Evolutionary conservation across 192 early-diverging fungal genomes (phyloP).

Genomic region (Backusella circina): DNA sequence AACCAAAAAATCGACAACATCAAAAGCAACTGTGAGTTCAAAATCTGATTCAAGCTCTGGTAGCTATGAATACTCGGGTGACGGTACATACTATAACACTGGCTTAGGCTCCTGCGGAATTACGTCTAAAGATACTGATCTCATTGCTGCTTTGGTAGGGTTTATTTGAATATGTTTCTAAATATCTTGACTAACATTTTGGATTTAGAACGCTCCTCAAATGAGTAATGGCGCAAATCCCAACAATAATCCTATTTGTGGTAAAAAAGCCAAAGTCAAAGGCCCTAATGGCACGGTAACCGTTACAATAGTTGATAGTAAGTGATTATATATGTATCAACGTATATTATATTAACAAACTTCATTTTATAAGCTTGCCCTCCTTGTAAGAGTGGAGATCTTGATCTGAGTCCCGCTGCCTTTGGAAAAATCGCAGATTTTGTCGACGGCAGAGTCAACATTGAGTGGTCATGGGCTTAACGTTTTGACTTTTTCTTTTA

Average conservation of each 20-base stretch:
- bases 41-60: background rate
- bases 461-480: slow-evolving; percentile 39
- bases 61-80: slow-evolving; percentile 22
- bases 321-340: background rate
- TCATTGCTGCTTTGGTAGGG: slow-evolving; percentile 46
- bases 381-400: slow-evolving; percentile 33
- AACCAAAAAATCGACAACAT: background rate
- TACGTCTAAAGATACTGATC: slow-evolving; percentile 37
- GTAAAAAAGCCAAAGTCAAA: slow-evolving; percentile 42
- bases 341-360: background rate
- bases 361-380: slow-evolving; percentile 29
- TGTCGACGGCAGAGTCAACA: slow-evolving; percentile 21
- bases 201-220: slow-evolving; percentile 41
- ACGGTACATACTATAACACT: slow-evolving; percentile 48
- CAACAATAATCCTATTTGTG: slow-evolving; percentile 41
- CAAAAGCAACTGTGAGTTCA: background rate
- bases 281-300: slow-evolving; percentile 43
- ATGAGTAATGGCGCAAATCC: slow-evolving; percentile 48
- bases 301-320: slow-evolving; percentile 48
- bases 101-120: slow-evolving; percentile 53
- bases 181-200: background rate
- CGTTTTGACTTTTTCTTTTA: background rate
- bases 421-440: slow-evolving; percentile 36
- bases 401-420: slow-evolving; percentile 49
- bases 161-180: background rate